These are phyloP conservation scores for Calonectria naviculata DNA, from an alignment of 2,329 filamentous ascomycete genomes.

Conservation along the genomic window DNA sequence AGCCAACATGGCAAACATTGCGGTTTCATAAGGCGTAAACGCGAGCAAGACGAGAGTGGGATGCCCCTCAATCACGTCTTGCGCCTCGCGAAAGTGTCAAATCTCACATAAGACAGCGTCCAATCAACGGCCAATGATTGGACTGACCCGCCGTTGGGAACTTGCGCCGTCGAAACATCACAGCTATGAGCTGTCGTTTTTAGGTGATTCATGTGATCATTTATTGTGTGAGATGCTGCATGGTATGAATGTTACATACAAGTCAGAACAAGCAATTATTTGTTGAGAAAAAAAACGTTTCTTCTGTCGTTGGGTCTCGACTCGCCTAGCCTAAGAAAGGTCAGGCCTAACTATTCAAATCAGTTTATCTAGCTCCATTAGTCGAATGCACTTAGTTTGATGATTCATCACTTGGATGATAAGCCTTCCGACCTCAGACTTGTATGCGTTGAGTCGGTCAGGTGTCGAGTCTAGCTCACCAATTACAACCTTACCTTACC, in stretches of 20 bases:
- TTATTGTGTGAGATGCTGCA: neutral
- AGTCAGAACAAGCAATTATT: slow-evolving; percentile 5
- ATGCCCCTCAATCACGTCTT: neutral
- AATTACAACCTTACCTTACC: neutral
- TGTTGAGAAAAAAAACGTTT: neutral
- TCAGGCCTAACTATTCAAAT: neutral
- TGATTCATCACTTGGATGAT: neutral
- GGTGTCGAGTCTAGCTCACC: neutral
- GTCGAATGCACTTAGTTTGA: neutral
- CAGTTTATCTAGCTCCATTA: neutral
- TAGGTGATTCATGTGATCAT: neutral
- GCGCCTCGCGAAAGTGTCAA: neutral
- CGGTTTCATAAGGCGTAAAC: neutral
- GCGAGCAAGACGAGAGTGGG: neutral
- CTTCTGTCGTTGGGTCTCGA: neutral
- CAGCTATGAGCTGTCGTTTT: neutral
- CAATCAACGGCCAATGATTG: neutral
- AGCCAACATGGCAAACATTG: neutral
- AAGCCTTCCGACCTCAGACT: neutral
- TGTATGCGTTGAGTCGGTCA: neutral
- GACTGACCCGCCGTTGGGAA: neutral
- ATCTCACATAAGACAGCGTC: neutral
- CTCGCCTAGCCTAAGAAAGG: neutral
- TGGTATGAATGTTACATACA: neutral
- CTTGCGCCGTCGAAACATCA: neutral